Conservation (phyloP, 306 rosid species). For the Clitoria ternatea region DNA sequence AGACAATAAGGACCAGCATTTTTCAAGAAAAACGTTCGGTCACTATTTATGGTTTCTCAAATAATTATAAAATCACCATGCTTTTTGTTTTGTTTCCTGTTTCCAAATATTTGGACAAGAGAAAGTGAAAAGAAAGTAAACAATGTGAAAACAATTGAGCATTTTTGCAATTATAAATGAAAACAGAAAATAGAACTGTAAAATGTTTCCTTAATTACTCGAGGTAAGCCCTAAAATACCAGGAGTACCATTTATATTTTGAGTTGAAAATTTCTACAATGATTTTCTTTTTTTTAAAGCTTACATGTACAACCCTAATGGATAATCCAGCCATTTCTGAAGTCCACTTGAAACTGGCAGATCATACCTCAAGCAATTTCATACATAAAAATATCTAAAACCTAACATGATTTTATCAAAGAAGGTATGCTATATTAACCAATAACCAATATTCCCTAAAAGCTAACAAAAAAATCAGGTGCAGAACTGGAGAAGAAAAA, state of each 20-base stretch:
- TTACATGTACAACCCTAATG: not conserved
- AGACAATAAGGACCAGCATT: not conserved
- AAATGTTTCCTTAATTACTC: not conserved
- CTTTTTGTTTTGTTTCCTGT: not conserved
- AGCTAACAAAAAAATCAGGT: not conserved
- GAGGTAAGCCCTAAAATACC: not conserved
- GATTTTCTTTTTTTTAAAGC: not conserved
- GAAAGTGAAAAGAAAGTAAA: not conserved
- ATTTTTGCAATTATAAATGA: not conserved
- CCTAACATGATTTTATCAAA: not conserved
- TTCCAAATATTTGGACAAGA: not conserved
- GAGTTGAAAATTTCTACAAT: not conserved
- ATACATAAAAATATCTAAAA: not conserved
- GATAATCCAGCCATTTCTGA: not conserved
- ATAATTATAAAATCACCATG: not conserved
- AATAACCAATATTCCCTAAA: not conserved
- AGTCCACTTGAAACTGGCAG: conserved; percentile 5
- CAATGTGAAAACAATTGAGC: not conserved
- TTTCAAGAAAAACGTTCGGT: not conserved
- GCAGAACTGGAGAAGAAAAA: conserved; percentile 4
- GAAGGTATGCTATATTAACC: not conserved
- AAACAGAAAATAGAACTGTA: not conserved
- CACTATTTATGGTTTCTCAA: not conserved
- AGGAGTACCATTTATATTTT: not conserved
- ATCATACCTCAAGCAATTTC: conserved; percentile 8